A percentile compares a stretch with the other conserved stretches of the same genome.
Evolutionary conservation across 495 filamentous ascomycete genomes (phyloP).

Genomic region (Aspergillus indologenus): DNA sequence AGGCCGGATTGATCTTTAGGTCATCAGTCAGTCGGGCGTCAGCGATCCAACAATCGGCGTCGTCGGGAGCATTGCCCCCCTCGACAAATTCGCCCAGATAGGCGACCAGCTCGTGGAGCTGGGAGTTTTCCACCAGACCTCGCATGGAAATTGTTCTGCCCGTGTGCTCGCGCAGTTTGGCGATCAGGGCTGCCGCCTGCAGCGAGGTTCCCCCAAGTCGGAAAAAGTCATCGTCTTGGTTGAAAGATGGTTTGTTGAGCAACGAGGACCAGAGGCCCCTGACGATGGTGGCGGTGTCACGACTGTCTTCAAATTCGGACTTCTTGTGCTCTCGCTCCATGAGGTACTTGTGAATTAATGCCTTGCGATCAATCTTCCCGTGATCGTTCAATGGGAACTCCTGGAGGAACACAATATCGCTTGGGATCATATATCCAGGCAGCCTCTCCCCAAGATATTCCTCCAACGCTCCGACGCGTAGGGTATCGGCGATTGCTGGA

Average conservation of each 20-base stretch:
- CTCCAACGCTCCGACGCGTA: background rate
- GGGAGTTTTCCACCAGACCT: background rate
- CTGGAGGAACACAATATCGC: background rate
- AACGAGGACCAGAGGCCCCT: background rate
- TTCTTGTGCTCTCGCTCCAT: background rate
- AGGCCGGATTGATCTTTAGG: conserved; percentile 4
- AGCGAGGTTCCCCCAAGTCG: conserved; percentile 1
- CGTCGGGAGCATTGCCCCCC: conserved; percentile 8
- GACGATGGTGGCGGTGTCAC: background rate
- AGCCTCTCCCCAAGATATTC: background rate
- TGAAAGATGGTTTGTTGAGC: background rate
- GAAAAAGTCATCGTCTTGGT: conserved; percentile 9
- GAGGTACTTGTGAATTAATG: background rate
- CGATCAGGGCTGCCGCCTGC: conserved; percentile 8
- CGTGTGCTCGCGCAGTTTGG: background rate
- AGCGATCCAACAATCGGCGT: background rate
- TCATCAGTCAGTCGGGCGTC: conserved; percentile 3
- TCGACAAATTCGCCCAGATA: background rate
- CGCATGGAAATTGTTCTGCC: conserved; percentile 3
- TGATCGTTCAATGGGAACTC: conserved; percentile 1
- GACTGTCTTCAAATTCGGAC: background rate
- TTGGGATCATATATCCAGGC: conserved; percentile 3
- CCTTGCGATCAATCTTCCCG: conserved; percentile 8
- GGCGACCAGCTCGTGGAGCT: background rate
- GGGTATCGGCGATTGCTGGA: background rate